Percentiles rank a stretch among this genome's conserved stretches.
phyloP scores from a whole-genome alignment of 441 rosid species.

The Syzygium syzygioides region DNA sequence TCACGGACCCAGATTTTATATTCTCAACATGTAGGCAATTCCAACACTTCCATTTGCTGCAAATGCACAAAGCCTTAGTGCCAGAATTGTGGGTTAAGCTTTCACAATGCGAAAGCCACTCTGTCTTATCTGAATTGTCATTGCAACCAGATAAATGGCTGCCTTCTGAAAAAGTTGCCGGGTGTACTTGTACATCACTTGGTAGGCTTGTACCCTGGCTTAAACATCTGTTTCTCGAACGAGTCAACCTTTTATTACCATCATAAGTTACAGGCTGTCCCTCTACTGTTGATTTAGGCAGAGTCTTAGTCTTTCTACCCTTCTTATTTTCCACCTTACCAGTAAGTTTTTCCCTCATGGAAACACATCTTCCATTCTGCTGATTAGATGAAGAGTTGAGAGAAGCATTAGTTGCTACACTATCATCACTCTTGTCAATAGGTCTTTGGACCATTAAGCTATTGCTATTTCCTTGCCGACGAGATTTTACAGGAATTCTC shows the following conservation, averaged over 20 bases:
- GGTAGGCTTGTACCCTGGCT: slow-evolving; percentile 29
- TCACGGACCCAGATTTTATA: slow-evolving; percentile 42
- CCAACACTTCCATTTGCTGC: slow-evolving; percentile 58
- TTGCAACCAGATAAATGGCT: slow-evolving; percentile 13
- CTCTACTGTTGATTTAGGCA: slow-evolving; percentile 27
- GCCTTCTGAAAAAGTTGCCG: slow-evolving; percentile 18
- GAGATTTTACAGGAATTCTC: slow-evolving; percentile 41
- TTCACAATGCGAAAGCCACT: slow-evolving; percentile 22
- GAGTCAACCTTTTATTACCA: slow-evolving; percentile 55
- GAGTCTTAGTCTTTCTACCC: slow-evolving; percentile 39
- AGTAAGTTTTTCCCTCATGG: slow-evolving; percentile 12
- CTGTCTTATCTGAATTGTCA: slow-evolving; percentile 12
- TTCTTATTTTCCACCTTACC: slow-evolving; percentile 33
- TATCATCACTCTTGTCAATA: slow-evolving; percentile 16
- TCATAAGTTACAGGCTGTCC: slow-evolving; percentile 34
- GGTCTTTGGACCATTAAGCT: slow-evolving; percentile 7
- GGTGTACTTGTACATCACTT: slow-evolving; percentile 21
- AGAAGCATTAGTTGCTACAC: slow-evolving; percentile 14
- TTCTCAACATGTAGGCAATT: slow-evolving; percentile 44
- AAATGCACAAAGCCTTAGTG: slow-evolving; percentile 39
- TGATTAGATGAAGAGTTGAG: slow-evolving; percentile 2
- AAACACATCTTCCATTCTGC: slow-evolving; percentile 3
- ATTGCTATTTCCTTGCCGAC: slow-evolving; percentile 19
- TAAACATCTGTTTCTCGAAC: slow-evolving; percentile 59
- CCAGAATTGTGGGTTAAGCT: slow-evolving; percentile 17